Evolutionary conservation across 1,284 basidiomycete species (phyloP).

Genomic region (Pseudozyma sp.): DNA sequence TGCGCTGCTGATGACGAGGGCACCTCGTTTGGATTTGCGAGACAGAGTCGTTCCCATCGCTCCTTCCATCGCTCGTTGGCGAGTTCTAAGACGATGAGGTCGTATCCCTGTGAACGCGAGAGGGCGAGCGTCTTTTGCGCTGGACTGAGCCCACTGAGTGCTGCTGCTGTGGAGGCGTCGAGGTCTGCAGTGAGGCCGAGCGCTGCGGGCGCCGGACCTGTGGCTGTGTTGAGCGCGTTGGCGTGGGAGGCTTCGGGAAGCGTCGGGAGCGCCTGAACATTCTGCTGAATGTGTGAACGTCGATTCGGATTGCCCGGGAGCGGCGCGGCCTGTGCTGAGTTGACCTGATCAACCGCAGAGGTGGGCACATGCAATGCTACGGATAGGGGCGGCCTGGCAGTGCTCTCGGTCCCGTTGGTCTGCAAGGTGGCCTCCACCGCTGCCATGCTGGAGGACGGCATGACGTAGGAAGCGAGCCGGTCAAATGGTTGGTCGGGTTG

Average conservation of each 20-base stretch:
- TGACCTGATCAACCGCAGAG: conserved; percentile 27
- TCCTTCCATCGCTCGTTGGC: conserved; percentile 87
- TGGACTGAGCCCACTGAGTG: conserved; percentile 54
- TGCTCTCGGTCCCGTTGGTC: conserved; percentile 15
- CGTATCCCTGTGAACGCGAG: conserved; percentile 71
- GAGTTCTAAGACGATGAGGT: conserved; percentile 80
- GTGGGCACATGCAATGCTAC: conserved; percentile 44
- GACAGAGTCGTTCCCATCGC: conserved; percentile 89
- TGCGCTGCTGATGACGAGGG: conserved; percentile 10
- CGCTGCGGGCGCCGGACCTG: conserved; percentile 52
- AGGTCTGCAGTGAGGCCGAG: conserved; percentile 45
- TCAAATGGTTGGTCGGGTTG: background rate
- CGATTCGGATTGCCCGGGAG: conserved; percentile 43
- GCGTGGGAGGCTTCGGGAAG: conserved; percentile 63
- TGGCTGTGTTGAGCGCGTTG: conserved; percentile 60
- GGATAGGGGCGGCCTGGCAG: conserved; percentile 32
- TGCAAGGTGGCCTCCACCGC: conserved; percentile 48
- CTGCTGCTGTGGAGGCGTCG: conserved; percentile 43
- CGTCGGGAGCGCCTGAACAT: conserved; percentile 51
- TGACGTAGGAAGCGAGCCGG: conserved; percentile 6
- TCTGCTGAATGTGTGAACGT: conserved; percentile 46
- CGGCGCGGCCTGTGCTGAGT: conserved; percentile 23
- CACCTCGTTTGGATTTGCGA: conserved; percentile 69
- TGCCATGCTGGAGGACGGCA: conserved; percentile 50
- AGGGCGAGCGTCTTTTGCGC: conserved; percentile 39